Base-by-base conservation (phyloP, 2,329 filamentous ascomycete genomes). In the Coleophoma eucalyptorum region DNA sequence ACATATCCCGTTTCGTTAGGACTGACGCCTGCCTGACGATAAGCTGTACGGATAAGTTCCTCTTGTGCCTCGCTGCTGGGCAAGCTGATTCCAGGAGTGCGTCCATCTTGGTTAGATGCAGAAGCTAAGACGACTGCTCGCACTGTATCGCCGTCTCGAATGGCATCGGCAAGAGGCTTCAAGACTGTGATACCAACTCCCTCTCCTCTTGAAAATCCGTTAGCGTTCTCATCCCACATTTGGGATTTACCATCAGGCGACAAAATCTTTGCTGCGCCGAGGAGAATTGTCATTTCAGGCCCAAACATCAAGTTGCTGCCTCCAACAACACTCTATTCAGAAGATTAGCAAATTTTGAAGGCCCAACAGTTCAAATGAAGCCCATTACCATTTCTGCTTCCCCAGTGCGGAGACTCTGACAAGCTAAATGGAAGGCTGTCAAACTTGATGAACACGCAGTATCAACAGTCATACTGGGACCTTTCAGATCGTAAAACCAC, bases 121-220 rank as follows among this genome's bases (percentile, higher is more conserved):
- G 67, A 69, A 0, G 62, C 67, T n/a, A 67, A 60, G 32, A 78
- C 73, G 4, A 78, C 61, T 4, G 70, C 71, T 2, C 70, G 65
- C n/a, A 78, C 72, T 0, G 63, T 62, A 54, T 79, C 70, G 5
- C 65, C 64, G 31, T 72, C 69, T 38, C 61, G 57, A 13, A 77
- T 45, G 1, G 75, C 75, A 38, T 70, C 61, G 12, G 69, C 67
- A 5, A 87, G 67, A 2, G 74, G 74, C 64, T 86, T 87, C 44
- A 87, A 60, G 3, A 86, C 59, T 1, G 87, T 65, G n/a, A 79
- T 72, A 0, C 74, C 81, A 21, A 80, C 71, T 0, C 83, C 84
- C 58, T 88, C 84, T 1, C 83, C 84, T 33, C 83, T 73, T 0
- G 78, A 81, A 59, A 87, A 88, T 1, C 84, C 85, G 18, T 43